Base-by-base conservation (phyloP, 371 early-diverging fungal species). In the Rhizomucor pusillus region DNA sequence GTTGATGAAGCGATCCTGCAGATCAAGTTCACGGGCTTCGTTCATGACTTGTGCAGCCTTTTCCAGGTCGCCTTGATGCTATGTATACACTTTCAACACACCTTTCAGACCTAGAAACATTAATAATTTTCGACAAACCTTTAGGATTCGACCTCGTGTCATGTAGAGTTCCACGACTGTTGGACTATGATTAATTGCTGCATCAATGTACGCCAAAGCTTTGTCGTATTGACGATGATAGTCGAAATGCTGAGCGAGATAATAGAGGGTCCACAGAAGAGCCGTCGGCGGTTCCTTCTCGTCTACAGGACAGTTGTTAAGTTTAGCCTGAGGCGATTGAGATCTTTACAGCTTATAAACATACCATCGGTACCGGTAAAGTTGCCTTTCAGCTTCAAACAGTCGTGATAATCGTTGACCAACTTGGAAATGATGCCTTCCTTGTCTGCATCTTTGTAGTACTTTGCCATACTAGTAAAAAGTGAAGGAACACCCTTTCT, bases 1-100 rank as follows among this genome's bases (percentile, higher is more conserved):
- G 79, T 97, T 98, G 75, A 97, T 80, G 63, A 89, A 96, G 16
- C 99, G 84, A 76, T 98, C 99, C 71, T 92, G 92, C 46, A 94
- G 75, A 73, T 98, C 97, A 56, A 93, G 59, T 59, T 91, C 86
- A 50, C 97, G 88, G 12, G 89, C 97, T 49, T 87, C 83, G 61
- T 96, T 87, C 90, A 97, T 87, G 4, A 68, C 66, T 20, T 73
- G 63, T 66, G 76, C 79, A 0, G 98, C 98, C 9, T 73, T 67
- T 2, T 74, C 62, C 12, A 73, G 23, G 50, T 94, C 84, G 23
- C 95, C 95, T 4, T 80, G 80, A 52, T 96, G 97, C 86, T 85
- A 29, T 40, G 18, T 33, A 23, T 43, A 55, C 16, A 53, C 16
- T 39, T 35, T 46, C 41, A 52, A n/a, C n/a, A n/a, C n/a, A n/a